phyloP scores from a whole-genome alignment of 805 yeast genomes.

The Kazachstania bromeliacearum region DNA sequence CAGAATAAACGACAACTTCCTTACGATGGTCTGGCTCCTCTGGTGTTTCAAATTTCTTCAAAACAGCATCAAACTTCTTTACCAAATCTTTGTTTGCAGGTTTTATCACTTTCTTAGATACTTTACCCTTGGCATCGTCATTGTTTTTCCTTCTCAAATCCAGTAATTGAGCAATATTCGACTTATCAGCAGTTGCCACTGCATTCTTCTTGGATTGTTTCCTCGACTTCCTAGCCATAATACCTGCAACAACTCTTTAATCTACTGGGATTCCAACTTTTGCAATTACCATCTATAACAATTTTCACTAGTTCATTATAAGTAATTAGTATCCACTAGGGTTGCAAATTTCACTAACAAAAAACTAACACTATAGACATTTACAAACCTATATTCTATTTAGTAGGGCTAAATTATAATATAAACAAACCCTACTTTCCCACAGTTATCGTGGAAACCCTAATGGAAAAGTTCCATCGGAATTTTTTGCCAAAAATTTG shows the following conservation, averaged over 20 bases:
- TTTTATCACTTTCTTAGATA: conserved; percentile 17
- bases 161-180: conserved; percentile 2
- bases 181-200: neutral
- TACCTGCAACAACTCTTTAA: neutral
- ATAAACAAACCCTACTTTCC: no score
- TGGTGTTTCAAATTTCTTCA: conserved; percentile 7
- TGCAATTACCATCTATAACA: no score
- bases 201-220: neutral
- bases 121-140: conserved; percentile 1
- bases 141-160: conserved; percentile 4
- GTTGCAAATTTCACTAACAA: no score
- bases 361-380: no score
- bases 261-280: no score
- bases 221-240: neutral
- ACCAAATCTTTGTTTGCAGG: conserved; percentile 13
- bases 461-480: no score
- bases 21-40: conserved; percentile 1
- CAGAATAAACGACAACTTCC: conserved; percentile 1
- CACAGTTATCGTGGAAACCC: no score
- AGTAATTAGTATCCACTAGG: no score
- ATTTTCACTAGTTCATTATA: no score
- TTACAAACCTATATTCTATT: no score
- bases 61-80: conserved; percentile 11
- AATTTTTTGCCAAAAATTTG: no score
- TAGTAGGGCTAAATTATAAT: no score